Percentiles rank a stretch among this genome's conserved stretches.
Conservation (phyloP, 768 basidiomycete species). For the Stropharia rugosoannulata region DNA sequence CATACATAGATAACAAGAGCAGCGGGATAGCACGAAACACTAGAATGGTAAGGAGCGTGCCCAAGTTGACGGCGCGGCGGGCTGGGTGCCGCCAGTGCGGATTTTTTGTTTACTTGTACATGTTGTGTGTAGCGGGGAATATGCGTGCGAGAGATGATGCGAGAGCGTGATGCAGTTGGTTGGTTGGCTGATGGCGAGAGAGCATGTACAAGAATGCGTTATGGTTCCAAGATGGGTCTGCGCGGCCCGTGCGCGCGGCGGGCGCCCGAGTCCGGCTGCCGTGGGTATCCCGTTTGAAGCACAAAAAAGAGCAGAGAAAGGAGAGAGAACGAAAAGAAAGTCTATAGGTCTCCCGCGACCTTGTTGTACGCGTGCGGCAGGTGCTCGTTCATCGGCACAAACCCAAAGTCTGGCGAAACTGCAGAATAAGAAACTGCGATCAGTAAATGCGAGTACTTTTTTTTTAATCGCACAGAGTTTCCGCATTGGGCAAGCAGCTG, state of each 20-base stretch:
- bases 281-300: slow-evolving; percentile 9
- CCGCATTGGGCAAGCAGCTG: neutral
- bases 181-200: neutral
- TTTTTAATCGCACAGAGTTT: no score
- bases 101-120: slow-evolving; percentile 4
- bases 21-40: neutral
- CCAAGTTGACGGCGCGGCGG: neutral
- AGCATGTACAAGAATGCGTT: neutral
- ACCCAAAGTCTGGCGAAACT: slow-evolving; percentile 88
- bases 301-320: neutral
- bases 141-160: neutral
- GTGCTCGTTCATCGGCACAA: slow-evolving; percentile 80
- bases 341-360: slow-evolving; percentile 48
- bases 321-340: slow-evolving; percentile 5
- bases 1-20: neutral
- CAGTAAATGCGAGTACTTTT: slow-evolving; percentile 11
- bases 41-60: neutral
- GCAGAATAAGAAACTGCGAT: slow-evolving; percentile 19
- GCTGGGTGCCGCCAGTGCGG: neutral
- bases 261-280: neutral
- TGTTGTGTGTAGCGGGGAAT: neutral
- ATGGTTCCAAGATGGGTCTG: slow-evolving; percentile 1
- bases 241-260: neutral
- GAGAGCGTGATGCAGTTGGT: neutral
- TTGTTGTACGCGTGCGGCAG: slow-evolving; percentile 64